Percentiles rank a stretch among this genome's conserved stretches.
Conservation (phyloP, 208 protist genomes). For the Leishmania guyanensis region DNA sequence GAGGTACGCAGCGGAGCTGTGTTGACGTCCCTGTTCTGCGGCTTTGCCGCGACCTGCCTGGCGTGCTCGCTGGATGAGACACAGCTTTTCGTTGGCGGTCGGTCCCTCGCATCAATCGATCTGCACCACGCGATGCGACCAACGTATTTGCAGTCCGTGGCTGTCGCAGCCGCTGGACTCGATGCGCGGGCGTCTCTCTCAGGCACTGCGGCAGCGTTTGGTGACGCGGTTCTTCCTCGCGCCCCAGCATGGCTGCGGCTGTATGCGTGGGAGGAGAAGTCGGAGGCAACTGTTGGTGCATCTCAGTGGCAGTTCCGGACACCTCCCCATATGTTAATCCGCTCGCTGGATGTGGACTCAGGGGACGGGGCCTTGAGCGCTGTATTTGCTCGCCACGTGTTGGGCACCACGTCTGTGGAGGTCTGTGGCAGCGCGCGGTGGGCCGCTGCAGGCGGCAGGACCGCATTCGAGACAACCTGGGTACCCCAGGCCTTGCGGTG, state of each 20-base stretch:
- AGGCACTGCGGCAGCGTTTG: not conserved
- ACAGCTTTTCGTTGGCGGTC: constrained; percentile 59
- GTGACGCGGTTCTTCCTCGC: not conserved
- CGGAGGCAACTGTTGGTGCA: not conserved
- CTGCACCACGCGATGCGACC: constrained; percentile 39
- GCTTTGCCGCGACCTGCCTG: constrained; percentile 52
- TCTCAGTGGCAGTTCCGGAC: not conserved
- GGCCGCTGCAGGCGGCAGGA: constrained; percentile 7
- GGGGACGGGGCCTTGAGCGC: constrained; percentile 23
- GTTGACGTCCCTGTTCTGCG: constrained; percentile 39
- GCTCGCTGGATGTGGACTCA: constrained; percentile 6
- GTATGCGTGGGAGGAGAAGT: constrained; percentile 18
- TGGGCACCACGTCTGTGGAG: not conserved
- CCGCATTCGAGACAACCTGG: constrained; percentile 10
- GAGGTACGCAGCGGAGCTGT: constrained; percentile 28
- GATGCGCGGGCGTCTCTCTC: not conserved
- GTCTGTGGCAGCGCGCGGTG: constrained; percentile 20
- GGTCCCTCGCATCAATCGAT: constrained; percentile 49
- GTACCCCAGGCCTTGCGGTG: not conserved
- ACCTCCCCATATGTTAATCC: not conserved
- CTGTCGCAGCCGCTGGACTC: constrained; percentile 3
- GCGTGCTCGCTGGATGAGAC: constrained; percentile 72
- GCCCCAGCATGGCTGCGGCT: constrained; percentile 15
- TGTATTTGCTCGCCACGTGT: constrained; percentile 1
- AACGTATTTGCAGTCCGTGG: constrained; percentile 2